Evolutionary conservation across 2,329 filamentous ascomycete species (phyloP).

Genomic region (Hysterium pulicare): DNA sequence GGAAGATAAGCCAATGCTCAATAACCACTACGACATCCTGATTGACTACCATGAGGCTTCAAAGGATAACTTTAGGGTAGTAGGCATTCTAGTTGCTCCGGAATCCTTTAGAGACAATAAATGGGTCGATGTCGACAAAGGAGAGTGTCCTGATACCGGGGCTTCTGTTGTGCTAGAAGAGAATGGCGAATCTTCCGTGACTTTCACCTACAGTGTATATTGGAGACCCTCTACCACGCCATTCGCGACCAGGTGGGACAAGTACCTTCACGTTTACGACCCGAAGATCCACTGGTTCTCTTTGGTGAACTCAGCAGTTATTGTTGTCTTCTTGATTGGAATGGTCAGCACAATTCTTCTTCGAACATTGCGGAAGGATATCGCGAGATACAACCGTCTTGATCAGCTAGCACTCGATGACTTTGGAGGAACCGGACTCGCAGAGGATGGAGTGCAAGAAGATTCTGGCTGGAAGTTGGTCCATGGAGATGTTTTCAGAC

Average conservation of each 20-base stretch:
- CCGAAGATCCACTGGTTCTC: constrained; percentile 99
- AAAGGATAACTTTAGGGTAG: constrained; percentile 74
- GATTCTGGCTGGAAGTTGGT: constrained; percentile 99
- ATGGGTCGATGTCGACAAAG: constrained; percentile 50
- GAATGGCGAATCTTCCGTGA: constrained; percentile 62
- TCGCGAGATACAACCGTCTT: constrained; percentile 91
- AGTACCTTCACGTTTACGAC: constrained; percentile 95
- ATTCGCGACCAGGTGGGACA: constrained; percentile 98
- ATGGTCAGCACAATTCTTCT: constrained; percentile 92
- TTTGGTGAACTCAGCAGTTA: constrained; percentile 90
- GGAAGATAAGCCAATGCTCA: constrained; percentile 60
- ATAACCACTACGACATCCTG: constrained; percentile 94
- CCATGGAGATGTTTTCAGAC: constrained; percentile 94
- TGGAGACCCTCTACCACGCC: constrained; percentile 82
- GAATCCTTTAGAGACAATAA: constrained; percentile 63
- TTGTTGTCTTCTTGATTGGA: constrained; percentile 85
- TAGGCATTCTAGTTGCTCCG: constrained; percentile 86
- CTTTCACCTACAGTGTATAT: constrained; percentile 88
- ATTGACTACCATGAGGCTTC: constrained; percentile 87
- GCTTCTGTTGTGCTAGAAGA: constrained; percentile 63
- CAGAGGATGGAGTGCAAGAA: constrained; percentile 92
- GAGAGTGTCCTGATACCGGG: constrained; percentile 57
- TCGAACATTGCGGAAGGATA: constrained; percentile 87
- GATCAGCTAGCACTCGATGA: constrained; percentile 90
- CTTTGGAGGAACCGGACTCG: constrained; percentile 67